Evolutionary conservation across 768 basidiomycete genomes (phyloP).

Genomic region (Naematelia aurantialba): DNA sequence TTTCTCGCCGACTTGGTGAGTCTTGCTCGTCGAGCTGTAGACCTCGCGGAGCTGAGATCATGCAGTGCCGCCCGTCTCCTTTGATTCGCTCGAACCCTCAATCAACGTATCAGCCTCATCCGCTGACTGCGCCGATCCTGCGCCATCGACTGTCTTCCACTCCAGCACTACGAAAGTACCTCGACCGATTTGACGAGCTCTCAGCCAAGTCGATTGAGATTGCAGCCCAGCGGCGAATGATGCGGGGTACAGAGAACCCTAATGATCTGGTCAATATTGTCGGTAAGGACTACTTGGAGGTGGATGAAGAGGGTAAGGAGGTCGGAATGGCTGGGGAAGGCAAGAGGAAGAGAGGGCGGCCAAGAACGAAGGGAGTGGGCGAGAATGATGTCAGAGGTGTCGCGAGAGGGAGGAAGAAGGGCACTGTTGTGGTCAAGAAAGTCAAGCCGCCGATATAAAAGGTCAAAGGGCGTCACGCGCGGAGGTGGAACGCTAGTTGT

Average conservation of each 20-base stretch:
- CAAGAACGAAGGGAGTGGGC: slow-evolving; percentile 4
- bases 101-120: slow-evolving; percentile 14
- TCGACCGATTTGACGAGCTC: slow-evolving; percentile 39
- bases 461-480: neutral
- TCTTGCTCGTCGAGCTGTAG: slow-evolving; percentile 1
- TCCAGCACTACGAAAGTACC: slow-evolving; percentile 27
- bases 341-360: slow-evolving; percentile 2
- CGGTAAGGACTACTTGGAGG: slow-evolving; percentile 28
- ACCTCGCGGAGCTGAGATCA: neutral
- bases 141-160: slow-evolving; percentile 28
- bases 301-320: slow-evolving; percentile 23
- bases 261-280: slow-evolving; percentile 32
- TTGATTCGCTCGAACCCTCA: slow-evolving; percentile 19
- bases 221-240: slow-evolving; percentile 11
- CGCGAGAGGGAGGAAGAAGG: slow-evolving; percentile 1
- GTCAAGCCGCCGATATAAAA: neutral
- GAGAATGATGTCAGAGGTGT: neutral
- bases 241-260: slow-evolving; percentile 15
- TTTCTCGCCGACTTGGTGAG: slow-evolving; percentile 40
- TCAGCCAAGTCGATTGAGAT: slow-evolving; percentile 23
- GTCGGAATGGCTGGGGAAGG: slow-evolving; percentile 1
- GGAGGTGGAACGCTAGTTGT: neutral
- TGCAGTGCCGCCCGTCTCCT: slow-evolving; percentile 34
- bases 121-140: slow-evolving; percentile 22
- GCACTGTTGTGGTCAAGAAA: neutral